A percentile compares a stretch with the other conserved stretches of the same genome.
Evolutionary conservation across 768 basidiomycete genomes (phyloP).

Genomic region (Auricularia auricula-judae): DNA sequence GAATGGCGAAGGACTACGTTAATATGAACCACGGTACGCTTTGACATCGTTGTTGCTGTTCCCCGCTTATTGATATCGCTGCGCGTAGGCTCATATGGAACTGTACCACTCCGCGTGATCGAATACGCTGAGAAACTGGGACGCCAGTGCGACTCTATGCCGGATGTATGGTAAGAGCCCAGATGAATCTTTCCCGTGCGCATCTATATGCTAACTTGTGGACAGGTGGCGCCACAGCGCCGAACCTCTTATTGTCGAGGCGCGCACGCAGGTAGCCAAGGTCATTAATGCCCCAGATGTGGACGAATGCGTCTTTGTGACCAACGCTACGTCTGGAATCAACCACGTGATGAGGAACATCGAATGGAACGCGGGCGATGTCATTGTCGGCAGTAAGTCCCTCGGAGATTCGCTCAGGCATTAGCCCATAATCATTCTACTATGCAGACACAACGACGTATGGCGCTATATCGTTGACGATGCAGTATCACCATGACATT

Average conservation of each 20-base stretch:
- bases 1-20: conserved; percentile 15
- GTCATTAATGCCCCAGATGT: conserved; percentile 17
- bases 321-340: conserved; percentile 54
- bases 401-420: background rate
- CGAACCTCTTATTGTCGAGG: conserved; percentile 15
- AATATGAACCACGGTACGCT: background rate
- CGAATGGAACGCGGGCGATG: conserved; percentile 54
- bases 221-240: conserved; percentile 17
- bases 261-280: conserved; percentile 16
- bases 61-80: background rate
- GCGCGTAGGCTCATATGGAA: conserved; percentile 21
- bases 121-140: conserved; percentile 16
- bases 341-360: conserved; percentile 60
- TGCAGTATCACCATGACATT: conserved; percentile 43
- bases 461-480: conserved; percentile 37
- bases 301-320: conserved; percentile 29
- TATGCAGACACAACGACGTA: conserved; percentile 47
- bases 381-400: conserved; percentile 45
- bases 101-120: conserved; percentile 19
- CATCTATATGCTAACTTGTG: background rate
- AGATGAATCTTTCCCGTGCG: background rate
- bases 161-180: conserved; percentile 14
- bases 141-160: conserved; percentile 18
- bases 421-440: background rate
- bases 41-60: background rate